Conservation (phyloP, 192 early-diverging fungal genomes). For the Coemansia sp. region DNA sequence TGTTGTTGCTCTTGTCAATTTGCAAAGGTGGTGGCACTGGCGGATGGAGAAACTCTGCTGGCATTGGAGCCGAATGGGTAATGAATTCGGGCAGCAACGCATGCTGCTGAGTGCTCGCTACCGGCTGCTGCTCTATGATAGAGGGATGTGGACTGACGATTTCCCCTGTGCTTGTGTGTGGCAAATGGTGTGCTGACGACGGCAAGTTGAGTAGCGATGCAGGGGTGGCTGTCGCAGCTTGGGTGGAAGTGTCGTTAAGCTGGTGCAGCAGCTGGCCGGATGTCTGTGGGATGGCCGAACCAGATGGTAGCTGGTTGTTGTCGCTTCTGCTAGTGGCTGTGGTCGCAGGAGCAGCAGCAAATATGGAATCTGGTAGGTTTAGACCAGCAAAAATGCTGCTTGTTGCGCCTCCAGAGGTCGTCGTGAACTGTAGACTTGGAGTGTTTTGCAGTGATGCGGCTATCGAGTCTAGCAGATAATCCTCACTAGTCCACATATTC, state of each 20-base stretch:
- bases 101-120: not conserved
- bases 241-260: conserved; percentile 17
- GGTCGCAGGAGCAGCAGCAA: not conserved
- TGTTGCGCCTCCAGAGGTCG: not conserved
- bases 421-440: conserved; percentile 5
- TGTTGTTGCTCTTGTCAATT: conserved; percentile 21
- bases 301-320: not conserved
- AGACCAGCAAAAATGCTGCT: conserved; percentile 10
- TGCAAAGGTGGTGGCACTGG: conserved; percentile 44
- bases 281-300: not conserved
- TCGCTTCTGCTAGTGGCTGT: not conserved
- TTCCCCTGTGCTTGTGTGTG: conserved; percentile 36
- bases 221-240: conserved; percentile 23
- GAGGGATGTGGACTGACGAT: conserved; percentile 3
- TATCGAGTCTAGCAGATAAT: conserved; percentile 12
- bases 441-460: conserved; percentile 30
- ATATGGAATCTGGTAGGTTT: conserved; percentile 12
- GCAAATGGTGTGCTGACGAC: conserved; percentile 49
- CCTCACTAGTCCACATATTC: conserved; percentile 2
- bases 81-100: conserved; percentile 14
- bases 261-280: conserved; percentile 15
- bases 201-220: conserved; percentile 54
- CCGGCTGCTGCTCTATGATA: not conserved
- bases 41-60: conserved; percentile 36
- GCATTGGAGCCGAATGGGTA: conserved; percentile 46